Base-by-base conservation (phyloP, 805 yeast species). In the Yamadazyma paraphyllophila region DNA sequence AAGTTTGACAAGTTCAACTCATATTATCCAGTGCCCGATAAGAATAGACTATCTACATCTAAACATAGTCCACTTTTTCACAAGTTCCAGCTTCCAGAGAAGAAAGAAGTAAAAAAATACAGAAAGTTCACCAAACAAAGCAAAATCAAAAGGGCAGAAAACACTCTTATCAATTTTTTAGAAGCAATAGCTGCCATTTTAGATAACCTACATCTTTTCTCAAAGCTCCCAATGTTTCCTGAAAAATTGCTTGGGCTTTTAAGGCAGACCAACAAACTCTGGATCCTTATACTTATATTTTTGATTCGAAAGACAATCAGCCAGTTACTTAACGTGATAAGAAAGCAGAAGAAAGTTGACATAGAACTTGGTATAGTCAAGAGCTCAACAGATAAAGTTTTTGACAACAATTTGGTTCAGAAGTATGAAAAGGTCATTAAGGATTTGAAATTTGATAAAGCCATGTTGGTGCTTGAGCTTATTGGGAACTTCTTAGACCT, bases 211-310 rank as follows among this genome's bases (percentile, higher is more conserved):
- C 75, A 71, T 47, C 62, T 71, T 36, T 63, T 71, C 26, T 67
- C 73, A 36, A 62, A 66, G 45, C 51, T 71, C 27, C 77, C 77
- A 15, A 66, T 70, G 71, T 71, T 71, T 46, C 77, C 77, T 2
- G 52, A 66, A 45, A 49, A 48, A 16, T 51, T 71, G 8, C 27
- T 55, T 14, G 57, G 57, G 7, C 44, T 71, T 15, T 56, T 71
- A 40, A 68, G 67, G 44, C 71, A 71, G 43, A 71, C 77, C 45
- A 71, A 71, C 52, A 68, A 67, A 49, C 50, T 71, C 36, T 71
- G 77, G 77, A 65, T 71, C 32, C 55, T 71, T 16, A 65, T 71
- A 10, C 55, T 71, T 49, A 54, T 71, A 3, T 71, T 71, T 40
- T 61, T 71, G 54, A 66, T 71, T 15, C 51, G 75, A 33, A 71